A percentile compares a stretch with the other conserved stretches of the same genome.
These are phyloP conservation scores for Kwoniella bestiolae DNA, from an alignment of 768 basidiomycete genomes.

Conservation along the genomic window DNA sequence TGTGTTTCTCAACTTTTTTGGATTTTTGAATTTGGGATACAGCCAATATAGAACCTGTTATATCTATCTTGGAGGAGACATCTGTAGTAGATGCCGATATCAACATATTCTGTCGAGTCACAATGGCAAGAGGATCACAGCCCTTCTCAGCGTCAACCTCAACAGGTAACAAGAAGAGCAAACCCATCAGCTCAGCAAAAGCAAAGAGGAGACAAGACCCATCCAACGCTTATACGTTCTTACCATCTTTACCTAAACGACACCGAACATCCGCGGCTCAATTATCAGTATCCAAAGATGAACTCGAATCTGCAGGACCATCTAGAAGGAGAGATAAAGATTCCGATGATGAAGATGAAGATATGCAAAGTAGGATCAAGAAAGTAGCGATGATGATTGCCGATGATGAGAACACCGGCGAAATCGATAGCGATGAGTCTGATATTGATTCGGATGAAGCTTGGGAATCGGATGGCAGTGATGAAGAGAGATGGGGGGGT, in stretches of 20 bases:
- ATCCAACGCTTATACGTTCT: constrained; percentile 46
- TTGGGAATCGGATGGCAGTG: constrained; percentile 56
- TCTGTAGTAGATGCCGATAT: too few species aligned
- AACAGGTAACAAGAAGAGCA: constrained; percentile 3
- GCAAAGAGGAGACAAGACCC: constrained; percentile 26
- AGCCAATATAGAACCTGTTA: too few species aligned
- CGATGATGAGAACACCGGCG: constrained; percentile 43
- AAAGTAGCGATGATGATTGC: constrained; percentile 56
- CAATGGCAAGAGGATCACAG: constrained; percentile 30
- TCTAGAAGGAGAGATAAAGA: constrained; percentile 18
- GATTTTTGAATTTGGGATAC: background rate
- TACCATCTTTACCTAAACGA: constrained; percentile 45
- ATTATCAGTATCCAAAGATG: constrained; percentile 37
- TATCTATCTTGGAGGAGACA: too few species aligned
- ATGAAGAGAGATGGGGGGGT: constrained; percentile 57
- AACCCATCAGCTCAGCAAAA: constrained; percentile 11
- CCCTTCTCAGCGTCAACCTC: constrained; percentile 33
- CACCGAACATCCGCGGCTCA: constrained; percentile 43
- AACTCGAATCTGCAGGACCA: constrained; percentile 32
- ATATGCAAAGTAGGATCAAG: constrained; percentile 50
- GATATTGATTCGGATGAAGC: constrained; percentile 59
- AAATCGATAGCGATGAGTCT: constrained; percentile 54
- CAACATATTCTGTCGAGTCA: too few species aligned
- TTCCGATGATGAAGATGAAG: constrained; percentile 57
- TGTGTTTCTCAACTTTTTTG: constrained; percentile 24